Evolutionary conservation across 768 basidiomycete species (phyloP), one percentile per base, ranked within the genome.

Genomic region (Leccinum incarnatum): DNA sequence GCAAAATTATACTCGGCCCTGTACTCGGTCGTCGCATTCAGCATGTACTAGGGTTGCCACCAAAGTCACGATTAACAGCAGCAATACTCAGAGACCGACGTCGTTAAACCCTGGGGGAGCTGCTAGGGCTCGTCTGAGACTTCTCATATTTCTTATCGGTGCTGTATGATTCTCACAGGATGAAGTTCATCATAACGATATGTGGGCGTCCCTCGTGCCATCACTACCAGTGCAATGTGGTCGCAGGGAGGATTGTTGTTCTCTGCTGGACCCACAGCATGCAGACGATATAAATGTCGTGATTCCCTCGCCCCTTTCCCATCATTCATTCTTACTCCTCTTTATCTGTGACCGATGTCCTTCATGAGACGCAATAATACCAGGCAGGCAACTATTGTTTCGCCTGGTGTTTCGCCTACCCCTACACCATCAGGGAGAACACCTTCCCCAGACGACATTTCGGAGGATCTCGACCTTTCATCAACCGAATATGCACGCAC

Each of bases 401-500:
- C 62, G 5, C 19, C 48, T n/a, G 8, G n/a, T n/a, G 11, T 37
- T 12, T 53, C 66, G 5, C n/a, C 48, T 19, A 6, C 9, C 17
- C 54, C 65, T 49, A 2, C 15, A 12, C 11, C 42, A n/a, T 45
- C 58, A 15, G 53, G 49, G 4, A 25, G 25, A 2, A 61, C 15
- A 0, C 57, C 69, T 17, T 42, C 62, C 29, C 48, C 62, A 27
- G 69, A 64, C 0, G 69, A 59, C 4, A 25, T 4, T 23, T 61
- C 45, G 60, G 65, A 58, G 4, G 8, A 65, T 1, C 15, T 62
- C 7, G 64, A 66, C 51, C 60, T 77, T 54, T 62, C 74, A 6
- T 68, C 71, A 1, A 70, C 61, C 8, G 75, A 75, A 30, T 82
- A 82, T 69, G 78, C 78, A 0, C 69, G 69, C 9, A 74, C 58